Base-by-base conservation (phyloP, 1,284 basidiomycete genomes). In the Rhodotorula mucilaginosa region DNA sequence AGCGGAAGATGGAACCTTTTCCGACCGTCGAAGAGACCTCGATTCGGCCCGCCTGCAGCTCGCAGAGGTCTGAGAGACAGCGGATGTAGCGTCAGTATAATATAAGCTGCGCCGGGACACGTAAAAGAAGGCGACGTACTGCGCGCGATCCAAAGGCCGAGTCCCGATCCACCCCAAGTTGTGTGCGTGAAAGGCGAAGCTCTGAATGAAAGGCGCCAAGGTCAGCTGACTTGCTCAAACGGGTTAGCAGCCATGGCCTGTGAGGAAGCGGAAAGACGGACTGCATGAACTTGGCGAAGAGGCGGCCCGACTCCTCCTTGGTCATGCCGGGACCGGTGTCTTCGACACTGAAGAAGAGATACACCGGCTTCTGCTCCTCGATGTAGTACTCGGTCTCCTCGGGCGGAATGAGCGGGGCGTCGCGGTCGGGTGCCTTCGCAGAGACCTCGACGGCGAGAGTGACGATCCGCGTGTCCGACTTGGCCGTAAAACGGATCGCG, bases 261-360 rank as follows among this genome's bases (percentile, higher is more conserved):
- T 44, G 39, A 13, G 2, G 10, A 12, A 10, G 39, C 39, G 39
- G 39, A 39, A 2, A 10, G 29, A 52, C 68, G 47, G 46, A 73
- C 72, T 71, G 72, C 64, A 58, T 68, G 59, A 67, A 69, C 48
- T 67, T 71, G 47, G 68, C 64, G n/a, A 74, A 74, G 18, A 74
- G 13, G 31, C 64, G 57, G 3, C 60, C 46, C 3, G 65, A 65
- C 60, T 74, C 73, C 51, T 74, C 73, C 31, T 65, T 46, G 7
- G 70, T 65, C 71, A 74, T 74, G n/a, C 73, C 73, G 2, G 68
- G 73, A 10, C 73, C 73, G 3, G 70, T 74, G 44, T 74, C 73
- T 51, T 68, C 73, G 48, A 72, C 68, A 2, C 52, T 59, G 64
- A 74, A 74, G 66, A 72, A 74, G 13, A 72, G 46, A 58, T 74